A percentile compares a stretch with the other conserved stretches of the same genome.
These are phyloP conservation scores for Pseudozyma pruni DNA, from an alignment of 1,284 basidiomycete genomes.

Conservation along the genomic window DNA sequence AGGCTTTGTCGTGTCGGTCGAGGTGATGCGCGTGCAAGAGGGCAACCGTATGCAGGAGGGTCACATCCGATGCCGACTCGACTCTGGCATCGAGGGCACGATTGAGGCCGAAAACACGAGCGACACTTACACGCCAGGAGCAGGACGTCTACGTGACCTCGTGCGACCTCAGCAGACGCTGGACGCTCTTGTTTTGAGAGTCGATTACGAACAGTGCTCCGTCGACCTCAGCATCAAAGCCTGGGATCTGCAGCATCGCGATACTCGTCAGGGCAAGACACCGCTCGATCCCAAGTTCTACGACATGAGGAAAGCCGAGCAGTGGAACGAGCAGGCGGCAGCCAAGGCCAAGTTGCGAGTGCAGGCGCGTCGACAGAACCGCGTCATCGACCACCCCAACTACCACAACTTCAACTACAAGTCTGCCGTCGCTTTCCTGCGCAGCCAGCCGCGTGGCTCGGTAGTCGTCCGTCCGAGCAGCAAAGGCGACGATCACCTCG, in stretches of 20 bases:
- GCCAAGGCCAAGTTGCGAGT: conserved; percentile 86
- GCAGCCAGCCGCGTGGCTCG: conserved; percentile 81
- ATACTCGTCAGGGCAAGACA: conserved; percentile 75
- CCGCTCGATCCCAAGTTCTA: conserved; percentile 76
- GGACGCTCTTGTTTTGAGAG: conserved; percentile 80
- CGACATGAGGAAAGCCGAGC: conserved; percentile 76
- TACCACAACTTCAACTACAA: conserved; percentile 94
- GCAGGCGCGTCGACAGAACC: conserved; percentile 73
- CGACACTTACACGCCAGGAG: conserved; percentile 52
- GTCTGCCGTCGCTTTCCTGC: conserved; percentile 89
- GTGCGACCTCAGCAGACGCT: conserved; percentile 76
- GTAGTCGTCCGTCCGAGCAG: conserved; percentile 92
- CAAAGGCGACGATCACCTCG: conserved; percentile 90
- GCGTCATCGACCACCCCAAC: conserved; percentile 97
- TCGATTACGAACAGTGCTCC: conserved; percentile 76
- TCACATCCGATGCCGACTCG: conserved; percentile 77
- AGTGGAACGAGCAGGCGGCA: conserved; percentile 78
- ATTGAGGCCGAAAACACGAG: conserved; percentile 58
- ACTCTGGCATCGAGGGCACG: conserved; percentile 79
- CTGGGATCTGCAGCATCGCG: conserved; percentile 77
- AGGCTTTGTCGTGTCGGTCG: conserved; percentile 86
- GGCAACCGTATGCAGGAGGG: conserved; percentile 37
- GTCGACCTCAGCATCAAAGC: conserved; percentile 82
- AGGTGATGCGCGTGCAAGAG: conserved; percentile 73
- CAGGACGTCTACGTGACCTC: conserved; percentile 51